Evolutionary conservation across 306 rosid genomes (phyloP).

Genomic region (Cucurbita maxima): DNA sequence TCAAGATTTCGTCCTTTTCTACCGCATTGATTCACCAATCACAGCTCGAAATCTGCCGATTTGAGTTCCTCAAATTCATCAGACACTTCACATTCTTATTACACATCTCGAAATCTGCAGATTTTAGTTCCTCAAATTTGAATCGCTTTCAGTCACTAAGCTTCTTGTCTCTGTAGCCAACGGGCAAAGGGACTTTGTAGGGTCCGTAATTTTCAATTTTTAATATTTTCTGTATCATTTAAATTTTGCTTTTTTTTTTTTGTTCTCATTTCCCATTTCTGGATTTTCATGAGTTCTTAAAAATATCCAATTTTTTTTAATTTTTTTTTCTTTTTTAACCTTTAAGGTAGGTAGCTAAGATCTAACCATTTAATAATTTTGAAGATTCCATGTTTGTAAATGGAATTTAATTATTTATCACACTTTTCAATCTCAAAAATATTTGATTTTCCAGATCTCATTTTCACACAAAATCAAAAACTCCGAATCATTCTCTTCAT

Average conservation of each 20-base stretch:
- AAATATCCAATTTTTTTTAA: too few relatives aligned
- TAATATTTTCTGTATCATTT: conserved; percentile 2
- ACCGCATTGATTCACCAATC: not conserved
- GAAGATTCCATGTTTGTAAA: not conserved
- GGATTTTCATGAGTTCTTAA: too few relatives aligned
- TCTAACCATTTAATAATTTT: not conserved
- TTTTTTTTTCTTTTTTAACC: not conserved
- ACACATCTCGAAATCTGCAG: too few relatives aligned
- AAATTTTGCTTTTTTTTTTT: not conserved
- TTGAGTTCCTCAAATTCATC: not conserved
- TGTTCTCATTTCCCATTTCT: not conserved
- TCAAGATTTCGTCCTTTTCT: not conserved
- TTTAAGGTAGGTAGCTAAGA: not conserved
- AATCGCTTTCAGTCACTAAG: not conserved
- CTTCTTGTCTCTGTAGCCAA: not conserved
- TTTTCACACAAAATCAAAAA: too few relatives aligned
- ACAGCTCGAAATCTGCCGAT: not conserved
- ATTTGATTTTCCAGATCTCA: too few relatives aligned
- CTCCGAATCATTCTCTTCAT: too few relatives aligned
- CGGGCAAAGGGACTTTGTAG: conserved; percentile 1
- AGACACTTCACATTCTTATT: not conserved
- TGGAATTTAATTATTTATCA: too few relatives aligned
- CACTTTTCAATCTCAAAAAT: too few relatives aligned
- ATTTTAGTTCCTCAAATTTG: not conserved
- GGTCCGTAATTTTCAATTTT: conserved; percentile 6